phyloP scores from a whole-genome alignment of 31 red algal species.

The Endocladia muricata region DNA sequence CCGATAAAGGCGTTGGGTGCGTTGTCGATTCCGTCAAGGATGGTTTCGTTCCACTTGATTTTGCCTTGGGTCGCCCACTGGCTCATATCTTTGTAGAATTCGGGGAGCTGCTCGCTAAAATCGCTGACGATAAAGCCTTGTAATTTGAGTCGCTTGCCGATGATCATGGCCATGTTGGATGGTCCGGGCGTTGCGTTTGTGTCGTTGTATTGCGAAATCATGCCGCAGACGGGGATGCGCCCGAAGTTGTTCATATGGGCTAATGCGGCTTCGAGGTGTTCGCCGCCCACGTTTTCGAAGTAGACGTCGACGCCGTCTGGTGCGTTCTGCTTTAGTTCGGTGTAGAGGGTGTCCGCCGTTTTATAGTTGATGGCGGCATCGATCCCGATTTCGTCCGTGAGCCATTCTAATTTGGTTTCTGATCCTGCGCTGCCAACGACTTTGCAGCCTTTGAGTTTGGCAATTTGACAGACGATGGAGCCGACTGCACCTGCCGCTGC shows the following conservation, averaged over 20 bases:
- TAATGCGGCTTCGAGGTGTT: constrained; percentile 57
- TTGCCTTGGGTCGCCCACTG: constrained; percentile 56
- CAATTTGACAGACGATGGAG: constrained; percentile 57
- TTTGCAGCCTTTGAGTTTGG: constrained; percentile 53
- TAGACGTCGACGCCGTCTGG: constrained; percentile 60
- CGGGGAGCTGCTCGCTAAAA: constrained; percentile 29
- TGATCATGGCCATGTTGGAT: constrained; percentile 42
- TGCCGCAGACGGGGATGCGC: constrained; percentile 70
- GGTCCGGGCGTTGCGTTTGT: constrained; percentile 28
- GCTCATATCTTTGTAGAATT: constrained; percentile 26
- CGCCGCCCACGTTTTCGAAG: constrained; percentile 84
- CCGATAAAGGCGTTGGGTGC: constrained; percentile 43
- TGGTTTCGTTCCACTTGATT: constrained; percentile 29
- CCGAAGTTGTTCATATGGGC: constrained; percentile 37
- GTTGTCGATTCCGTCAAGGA: constrained; percentile 39
- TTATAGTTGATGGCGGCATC: constrained; percentile 65
- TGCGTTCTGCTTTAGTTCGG: constrained; percentile 25
- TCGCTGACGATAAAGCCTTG: constrained; percentile 71
- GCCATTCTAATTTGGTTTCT: constrained; percentile 42
- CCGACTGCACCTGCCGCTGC: constrained; percentile 77
- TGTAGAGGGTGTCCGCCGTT: constrained; percentile 13
- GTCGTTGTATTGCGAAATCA: constrained; percentile 55
- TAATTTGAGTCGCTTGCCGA: constrained; percentile 52
- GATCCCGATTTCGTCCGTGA: constrained; percentile 52
- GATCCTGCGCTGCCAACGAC: constrained; percentile 72